These are phyloP conservation scores for Pseudonitzschia delicatissima DNA, from an alignment of 108 stramenopile species.

Conservation along the genomic window DNA sequence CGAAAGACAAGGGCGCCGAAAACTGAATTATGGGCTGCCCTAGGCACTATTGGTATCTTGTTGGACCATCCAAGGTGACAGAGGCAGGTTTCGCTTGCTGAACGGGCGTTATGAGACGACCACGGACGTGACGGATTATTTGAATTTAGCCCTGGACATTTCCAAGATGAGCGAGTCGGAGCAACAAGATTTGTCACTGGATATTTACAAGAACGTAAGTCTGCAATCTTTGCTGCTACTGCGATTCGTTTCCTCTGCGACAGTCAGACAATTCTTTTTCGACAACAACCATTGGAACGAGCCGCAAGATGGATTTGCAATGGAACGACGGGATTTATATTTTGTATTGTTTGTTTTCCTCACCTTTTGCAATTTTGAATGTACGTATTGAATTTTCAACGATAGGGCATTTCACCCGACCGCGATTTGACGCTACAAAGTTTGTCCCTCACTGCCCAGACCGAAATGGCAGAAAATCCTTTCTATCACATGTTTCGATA, in stretches of 20 bases:
- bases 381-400: no score
- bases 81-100: slow-evolving; percentile 10
- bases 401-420: no score
- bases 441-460: slow-evolving; percentile 25
- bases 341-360: no score
- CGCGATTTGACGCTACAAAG: slow-evolving; percentile 24
- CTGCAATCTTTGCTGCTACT: no score
- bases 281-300: no score
- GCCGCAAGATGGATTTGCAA: no score
- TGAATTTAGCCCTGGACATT: slow-evolving; percentile 30
- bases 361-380: no score
- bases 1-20: background rate
- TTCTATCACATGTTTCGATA: slow-evolving; percentile 66
- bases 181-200: slow-evolving; percentile 7
- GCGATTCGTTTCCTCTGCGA: no score
- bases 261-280: no score
- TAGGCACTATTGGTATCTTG: background rate
- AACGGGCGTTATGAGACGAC: slow-evolving; percentile 27
- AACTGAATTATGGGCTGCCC: background rate
- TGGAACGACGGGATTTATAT: background rate
- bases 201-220: slow-evolving; percentile 30
- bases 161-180: slow-evolving; percentile 32
- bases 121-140: slow-evolving; percentile 25
- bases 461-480: slow-evolving; percentile 44
- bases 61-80: background rate